These are phyloP conservation scores for Lactarius psammicola DNA, from an alignment of 768 basidiomycete genomes.

Conservation along the genomic window DNA sequence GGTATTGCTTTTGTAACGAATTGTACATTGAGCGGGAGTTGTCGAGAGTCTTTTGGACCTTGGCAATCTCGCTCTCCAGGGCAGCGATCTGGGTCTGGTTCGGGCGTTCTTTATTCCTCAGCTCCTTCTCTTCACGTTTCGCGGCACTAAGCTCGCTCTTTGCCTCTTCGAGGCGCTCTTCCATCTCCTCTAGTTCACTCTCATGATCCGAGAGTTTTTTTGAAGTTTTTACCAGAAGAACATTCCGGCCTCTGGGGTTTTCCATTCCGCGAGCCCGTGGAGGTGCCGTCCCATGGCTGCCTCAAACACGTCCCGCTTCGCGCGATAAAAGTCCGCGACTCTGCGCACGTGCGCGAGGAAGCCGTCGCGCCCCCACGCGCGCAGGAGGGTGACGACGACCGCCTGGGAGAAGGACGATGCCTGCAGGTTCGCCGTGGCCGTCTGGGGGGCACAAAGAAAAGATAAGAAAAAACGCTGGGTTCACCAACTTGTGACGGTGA, in stretches of 20 bases:
- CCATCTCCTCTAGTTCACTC: conserved; percentile 77
- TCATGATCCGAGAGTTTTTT: conserved; percentile 78
- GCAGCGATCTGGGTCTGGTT: conserved; percentile 63
- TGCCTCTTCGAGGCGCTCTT: conserved; percentile 73
- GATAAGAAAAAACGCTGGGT: neutral
- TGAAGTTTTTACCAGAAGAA: conserved; percentile 78
- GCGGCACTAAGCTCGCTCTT: conserved; percentile 72
- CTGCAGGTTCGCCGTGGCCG: conserved; percentile 65
- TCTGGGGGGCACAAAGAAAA: conserved; percentile 41
- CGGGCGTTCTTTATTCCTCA: conserved; percentile 79
- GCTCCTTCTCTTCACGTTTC: conserved; percentile 91
- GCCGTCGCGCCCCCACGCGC: too few species aligned
- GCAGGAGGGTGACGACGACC: too few species aligned
- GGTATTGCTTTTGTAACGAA: conserved; percentile 81
- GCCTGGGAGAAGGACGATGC: too few species aligned
- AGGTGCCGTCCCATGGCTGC: conserved; percentile 71
- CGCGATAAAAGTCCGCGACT: too few species aligned
- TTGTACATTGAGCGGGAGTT: conserved; percentile 68
- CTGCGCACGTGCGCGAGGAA: too few species aligned
- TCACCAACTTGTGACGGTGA: conserved; percentile 3
- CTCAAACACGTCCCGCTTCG: conserved; percentile 81
- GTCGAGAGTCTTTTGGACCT: conserved; percentile 72
- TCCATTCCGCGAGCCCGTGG: conserved; percentile 71
- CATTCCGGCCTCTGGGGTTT: conserved; percentile 74
- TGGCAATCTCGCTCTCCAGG: conserved; percentile 77